phyloP scores from a whole-genome alignment of 139 green algal genomes.

The Astrephomene gubernaculifera region DNA sequence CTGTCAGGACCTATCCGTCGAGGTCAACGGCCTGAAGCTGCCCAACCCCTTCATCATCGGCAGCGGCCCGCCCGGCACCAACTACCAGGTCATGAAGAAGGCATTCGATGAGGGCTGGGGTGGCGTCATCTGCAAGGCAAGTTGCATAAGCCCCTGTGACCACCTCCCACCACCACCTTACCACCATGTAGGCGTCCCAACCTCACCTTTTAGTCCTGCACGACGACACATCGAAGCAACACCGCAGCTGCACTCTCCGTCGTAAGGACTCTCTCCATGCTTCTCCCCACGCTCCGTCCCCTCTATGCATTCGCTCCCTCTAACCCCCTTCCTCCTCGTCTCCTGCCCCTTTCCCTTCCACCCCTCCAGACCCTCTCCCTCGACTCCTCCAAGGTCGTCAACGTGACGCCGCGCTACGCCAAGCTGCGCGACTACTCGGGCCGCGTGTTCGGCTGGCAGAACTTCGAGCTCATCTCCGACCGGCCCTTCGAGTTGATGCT shows the following conservation, averaged over 20 bases:
- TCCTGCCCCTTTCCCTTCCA: neutral
- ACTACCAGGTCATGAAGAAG: constrained; percentile 81
- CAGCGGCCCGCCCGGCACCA: constrained; percentile 89
- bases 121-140: constrained; percentile 94
- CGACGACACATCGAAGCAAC: too few relatives aligned
- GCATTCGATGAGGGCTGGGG: constrained; percentile 99
- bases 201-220: too few relatives aligned
- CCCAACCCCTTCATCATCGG: constrained; percentile 99
- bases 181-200: too few relatives aligned
- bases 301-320: too few relatives aligned
- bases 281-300: too few relatives aligned
- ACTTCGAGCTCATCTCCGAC: constrained; percentile 87
- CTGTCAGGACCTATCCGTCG: constrained; percentile 40
- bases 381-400: constrained; percentile 93
- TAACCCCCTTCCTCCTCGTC: too few relatives aligned
- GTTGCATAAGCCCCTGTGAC: too few relatives aligned
- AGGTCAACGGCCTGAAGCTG: constrained; percentile 91
- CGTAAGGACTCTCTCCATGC: too few relatives aligned
- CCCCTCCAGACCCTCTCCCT: constrained; percentile 70
- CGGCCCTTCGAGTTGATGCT: constrained; percentile 95
- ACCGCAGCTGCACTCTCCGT: too few relatives aligned
- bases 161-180: too few relatives aligned
- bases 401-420: constrained; percentile 97
- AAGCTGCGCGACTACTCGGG: constrained; percentile 75
- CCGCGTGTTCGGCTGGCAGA: constrained; percentile 90